Evolutionary conservation across 805 yeast genomes (phyloP).

Genomic region (Hanseniaspora hatyaiensis): DNA sequence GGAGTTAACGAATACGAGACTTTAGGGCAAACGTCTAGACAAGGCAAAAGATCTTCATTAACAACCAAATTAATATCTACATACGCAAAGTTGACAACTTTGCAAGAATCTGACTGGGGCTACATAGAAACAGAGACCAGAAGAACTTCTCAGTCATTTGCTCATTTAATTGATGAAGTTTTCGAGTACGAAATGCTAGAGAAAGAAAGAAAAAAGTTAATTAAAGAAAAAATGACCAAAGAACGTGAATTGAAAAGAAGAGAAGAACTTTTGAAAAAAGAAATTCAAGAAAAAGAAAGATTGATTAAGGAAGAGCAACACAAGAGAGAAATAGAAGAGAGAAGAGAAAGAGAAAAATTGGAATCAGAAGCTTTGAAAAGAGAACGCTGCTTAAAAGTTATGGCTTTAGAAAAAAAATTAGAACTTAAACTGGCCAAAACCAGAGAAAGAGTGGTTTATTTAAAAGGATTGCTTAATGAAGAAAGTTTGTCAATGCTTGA

Average conservation of each 20-base stretch:
- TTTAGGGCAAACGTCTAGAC: slow-evolving; percentile 18
- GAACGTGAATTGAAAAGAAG: slow-evolving; percentile 30
- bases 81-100: slow-evolving; percentile 53
- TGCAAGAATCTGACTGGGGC: slow-evolving; percentile 51
- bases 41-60: slow-evolving; percentile 53
- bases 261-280: slow-evolving; percentile 19
- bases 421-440: background rate
- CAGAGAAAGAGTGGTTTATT: background rate
- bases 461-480: slow-evolving; percentile 1
- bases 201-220: slow-evolving; percentile 37
- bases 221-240: slow-evolving; percentile 34
- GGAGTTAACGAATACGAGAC: slow-evolving; percentile 24
- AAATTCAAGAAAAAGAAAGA: slow-evolving; percentile 25
- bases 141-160: slow-evolving; percentile 68
- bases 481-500: background rate
- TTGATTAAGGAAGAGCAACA: slow-evolving; percentile 22
- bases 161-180: slow-evolving; percentile 62
- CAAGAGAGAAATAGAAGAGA: background rate
- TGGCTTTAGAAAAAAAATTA: background rate
- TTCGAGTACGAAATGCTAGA: slow-evolving; percentile 61
- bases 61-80: slow-evolving; percentile 60
- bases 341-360: slow-evolving; percentile 8
- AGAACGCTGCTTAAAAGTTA: background rate
- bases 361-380: slow-evolving; percentile 5
- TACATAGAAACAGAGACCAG: slow-evolving; percentile 60